Evolutionary conservation across 2,329 filamentous ascomycete species (phyloP), one percentile per base, ranked within the genome.

Genomic region (Xylariales sp.): DNA sequence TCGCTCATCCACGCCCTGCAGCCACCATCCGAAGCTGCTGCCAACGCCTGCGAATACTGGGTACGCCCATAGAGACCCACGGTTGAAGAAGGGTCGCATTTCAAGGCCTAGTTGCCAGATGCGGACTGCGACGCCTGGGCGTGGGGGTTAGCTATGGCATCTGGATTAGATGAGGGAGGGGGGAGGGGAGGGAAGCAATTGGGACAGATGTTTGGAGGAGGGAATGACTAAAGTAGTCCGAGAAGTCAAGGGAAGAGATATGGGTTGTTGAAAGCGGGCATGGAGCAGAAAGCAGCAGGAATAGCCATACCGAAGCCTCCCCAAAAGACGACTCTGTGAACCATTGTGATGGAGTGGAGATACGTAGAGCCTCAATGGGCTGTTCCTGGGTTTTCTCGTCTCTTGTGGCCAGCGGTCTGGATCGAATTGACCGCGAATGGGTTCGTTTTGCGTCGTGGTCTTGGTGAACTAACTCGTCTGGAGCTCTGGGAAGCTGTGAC

Each of bases 21-120:
- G 73, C 89, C 91, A 98, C 76, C 96, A 96, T 54, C 93, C 93
- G 69, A 97, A 96, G 68, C 85, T 88, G 55, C 84, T 90, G 55
- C 90, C 90, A 49, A 88, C 80, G 54, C 78, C 78, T 45, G 83
- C 90, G 68, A 93, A 98, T 55, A 91, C 69, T 42, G 93, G 93
- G 72, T 95, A 98, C 38, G 82, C 88, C 86, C 88, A 94, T 58
- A 95, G 80, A 42, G 85, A 86, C 62, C 84, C 76, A 59, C 76
- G 80, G 69, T 85, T 83, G 77, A 97, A 88, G 66, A 96, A 84
- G 39, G 91, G 93, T 49, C 90, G 88, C 89, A 95, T 95, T 73
- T 98, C 89, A 64, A 98, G 93, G 60, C 91, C 93, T 64, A 98
- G 84, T 69, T 97, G 93, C 88, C 90, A 96, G 68, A 93, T 79